Evolutionary conservation across 441 rosid species (phyloP).

Genomic region (Rhodomyrtus psidioides): DNA sequence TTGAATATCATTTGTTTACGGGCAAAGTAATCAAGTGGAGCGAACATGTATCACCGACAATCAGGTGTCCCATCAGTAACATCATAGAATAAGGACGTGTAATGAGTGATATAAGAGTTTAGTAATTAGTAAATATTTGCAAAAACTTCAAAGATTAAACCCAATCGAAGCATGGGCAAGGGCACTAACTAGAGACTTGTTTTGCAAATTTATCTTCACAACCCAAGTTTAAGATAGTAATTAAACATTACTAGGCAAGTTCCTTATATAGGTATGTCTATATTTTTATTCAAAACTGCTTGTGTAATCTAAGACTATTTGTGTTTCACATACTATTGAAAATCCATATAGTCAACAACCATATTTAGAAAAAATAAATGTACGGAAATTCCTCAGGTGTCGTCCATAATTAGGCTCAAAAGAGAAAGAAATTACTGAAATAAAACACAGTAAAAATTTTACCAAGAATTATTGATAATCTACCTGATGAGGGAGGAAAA

Average conservation of each 20-base stretch:
- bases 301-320: background rate
- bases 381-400: background rate
- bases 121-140: background rate
- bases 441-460: background rate
- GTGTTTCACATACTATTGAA: background rate
- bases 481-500: background rate
- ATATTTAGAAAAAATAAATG: background rate
- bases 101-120: background rate
- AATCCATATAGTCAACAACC: background rate
- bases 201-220: background rate
- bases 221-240: background rate
- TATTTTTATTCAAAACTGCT: background rate
- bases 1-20: background rate
- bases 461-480: background rate
- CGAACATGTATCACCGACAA: background rate
- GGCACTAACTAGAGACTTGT: background rate
- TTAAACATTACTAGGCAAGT: background rate
- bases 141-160: background rate
- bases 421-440: background rate
- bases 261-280: background rate
- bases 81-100: background rate
- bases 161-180: background rate
- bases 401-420: too few species aligned
- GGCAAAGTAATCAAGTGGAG: background rate
- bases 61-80: background rate